Evolutionary conservation across 2,329 filamentous ascomycete genomes (phyloP), one percentile per base, ranked within the genome.

Genomic region (Xylaria arbuscula): DNA sequence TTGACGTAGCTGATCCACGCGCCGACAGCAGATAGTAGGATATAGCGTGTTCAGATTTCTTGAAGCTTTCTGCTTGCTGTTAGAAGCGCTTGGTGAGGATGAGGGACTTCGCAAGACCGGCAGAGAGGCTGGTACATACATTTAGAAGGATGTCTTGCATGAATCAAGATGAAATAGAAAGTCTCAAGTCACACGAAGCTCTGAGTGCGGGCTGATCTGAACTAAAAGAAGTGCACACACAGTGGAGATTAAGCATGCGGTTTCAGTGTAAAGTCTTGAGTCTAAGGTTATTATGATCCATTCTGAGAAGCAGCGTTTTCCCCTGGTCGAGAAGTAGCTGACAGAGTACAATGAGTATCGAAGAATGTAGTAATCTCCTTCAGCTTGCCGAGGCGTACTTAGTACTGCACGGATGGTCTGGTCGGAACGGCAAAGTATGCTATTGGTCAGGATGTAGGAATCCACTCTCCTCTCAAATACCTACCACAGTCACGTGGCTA

Each of bases 11-110:
- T 47, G n/a, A 36, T 54, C 40, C 22, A 48, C 10, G n/a, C 48
- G 32, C n/a, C 3, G 47, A 61, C 17, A 28, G 22, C 34, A 34
- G 5, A 22, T 63, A 2, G 34, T 58, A 32, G 48, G n/a, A 17
- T 36, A 36, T 54, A n/a, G 51, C 28, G 57, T 7, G 24, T 22
- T 24, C 8, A 17, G 48, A 51, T 4, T 42, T 55, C 13, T 42
- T 32, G 45, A 62, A 56, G 28, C 17, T 22, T 38, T 58, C 55
- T 38, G 48, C 11, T 34, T 47, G 40, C 36, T 24, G 19, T 61
- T 10, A 28, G 36, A 6, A 36, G 19, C 17, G 36, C 36, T 15
- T 15, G 13, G 7, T 58, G 47, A 32, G 3, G 19, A 19, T 32
- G 38, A 65, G 2, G 17, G 22, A 17, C 15, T 11, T 34, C 36